A percentile compares a stretch with the other conserved stretches of the same genome.
These are phyloP conservation scores for Petunia secreta DNA, from an alignment of 257 asterid species.

Conservation along the genomic window DNA sequence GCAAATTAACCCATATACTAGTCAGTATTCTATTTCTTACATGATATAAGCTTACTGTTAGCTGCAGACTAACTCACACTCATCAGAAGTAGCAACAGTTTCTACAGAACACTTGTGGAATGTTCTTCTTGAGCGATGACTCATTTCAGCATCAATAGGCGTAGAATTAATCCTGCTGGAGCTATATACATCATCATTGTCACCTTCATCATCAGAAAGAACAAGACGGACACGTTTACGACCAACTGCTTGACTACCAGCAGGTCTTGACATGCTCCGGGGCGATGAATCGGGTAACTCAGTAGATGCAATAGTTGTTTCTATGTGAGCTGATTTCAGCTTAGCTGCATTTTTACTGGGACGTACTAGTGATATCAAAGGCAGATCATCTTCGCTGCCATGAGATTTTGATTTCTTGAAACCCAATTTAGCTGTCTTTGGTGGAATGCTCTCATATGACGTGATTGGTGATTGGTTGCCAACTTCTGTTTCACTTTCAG, in stretches of 20 bases:
- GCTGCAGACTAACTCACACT: conserved; percentile 51
- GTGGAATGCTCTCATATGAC: conserved; percentile 59
- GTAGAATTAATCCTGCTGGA: conserved; percentile 40
- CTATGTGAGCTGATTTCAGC: conserved; percentile 40
- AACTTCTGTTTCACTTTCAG: conserved; percentile 79
- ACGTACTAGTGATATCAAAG: conserved; percentile 54
- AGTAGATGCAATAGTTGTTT: conserved; percentile 38
- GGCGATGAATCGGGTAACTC: conserved; percentile 47
- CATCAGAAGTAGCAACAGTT: conserved; percentile 76
- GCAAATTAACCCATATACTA: conserved; percentile 42
- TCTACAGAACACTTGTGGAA: conserved; percentile 44
- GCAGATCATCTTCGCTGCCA: conserved; percentile 51
- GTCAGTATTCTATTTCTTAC: conserved; percentile 36
- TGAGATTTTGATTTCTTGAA: conserved; percentile 42
- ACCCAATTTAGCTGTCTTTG: conserved; percentile 37
- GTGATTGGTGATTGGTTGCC: conserved; percentile 48
- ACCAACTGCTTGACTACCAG: conserved; percentile 53
- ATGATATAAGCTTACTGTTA: conserved; percentile 22
- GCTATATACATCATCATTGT: conserved; percentile 44
- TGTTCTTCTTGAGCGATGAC: conserved; percentile 40
- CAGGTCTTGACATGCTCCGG: conserved; percentile 52
- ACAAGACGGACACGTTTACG: conserved; percentile 81
- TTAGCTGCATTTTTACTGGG: conserved; percentile 43
- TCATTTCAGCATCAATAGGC: conserved; percentile 47
- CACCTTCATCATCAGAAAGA: conserved; percentile 84